Evolutionary conservation across 345 rosid genomes (phyloP).

Genomic region (Schrenkiella parvula): DNA sequence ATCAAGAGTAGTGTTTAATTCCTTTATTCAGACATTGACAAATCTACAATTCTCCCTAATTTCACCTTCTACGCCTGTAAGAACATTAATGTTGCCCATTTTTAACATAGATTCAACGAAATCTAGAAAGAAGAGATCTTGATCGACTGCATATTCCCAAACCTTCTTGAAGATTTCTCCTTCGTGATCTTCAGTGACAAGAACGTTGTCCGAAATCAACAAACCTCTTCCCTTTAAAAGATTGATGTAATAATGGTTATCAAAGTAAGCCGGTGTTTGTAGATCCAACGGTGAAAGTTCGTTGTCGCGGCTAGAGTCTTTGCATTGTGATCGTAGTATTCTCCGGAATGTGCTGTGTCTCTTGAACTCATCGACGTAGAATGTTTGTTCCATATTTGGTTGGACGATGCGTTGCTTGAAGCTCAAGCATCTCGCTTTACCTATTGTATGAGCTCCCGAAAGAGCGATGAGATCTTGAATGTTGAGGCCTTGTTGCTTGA

Average conservation of each 20-base stretch:
- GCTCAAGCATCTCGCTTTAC: slow-evolving; percentile 70
- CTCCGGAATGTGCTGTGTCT: slow-evolving; percentile 49
- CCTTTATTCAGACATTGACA: slow-evolving; percentile 27
- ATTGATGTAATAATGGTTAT: slow-evolving; percentile 64
- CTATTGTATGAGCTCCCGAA: slow-evolving; percentile 75
- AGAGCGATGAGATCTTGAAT: slow-evolving; percentile 59
- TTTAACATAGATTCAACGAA: slow-evolving; percentile 59
- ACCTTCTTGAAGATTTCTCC: slow-evolving; percentile 41
- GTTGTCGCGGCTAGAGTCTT: slow-evolving; percentile 43
- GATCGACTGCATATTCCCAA: slow-evolving; percentile 54
- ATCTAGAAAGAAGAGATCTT: slow-evolving; percentile 43
- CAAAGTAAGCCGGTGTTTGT: slow-evolving; percentile 55
- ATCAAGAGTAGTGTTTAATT: neutral
- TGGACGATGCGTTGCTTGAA: slow-evolving; percentile 56
- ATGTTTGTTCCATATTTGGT: slow-evolving; percentile 30
- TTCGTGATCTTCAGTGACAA: slow-evolving; percentile 44
- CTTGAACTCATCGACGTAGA: slow-evolving; percentile 46
- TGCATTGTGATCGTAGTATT: slow-evolving; percentile 54
- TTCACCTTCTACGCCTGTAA: slow-evolving; percentile 47
- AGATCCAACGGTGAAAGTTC: slow-evolving; percentile 54
- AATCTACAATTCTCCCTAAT: slow-evolving; percentile 61
- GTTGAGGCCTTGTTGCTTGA: slow-evolving; percentile 62
- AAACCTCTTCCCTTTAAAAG: slow-evolving; percentile 59
- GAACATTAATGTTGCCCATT: slow-evolving; percentile 65
- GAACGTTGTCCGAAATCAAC: slow-evolving; percentile 55